These are phyloP conservation scores for Tolypocladium pustulatum DNA, from an alignment of 2,329 filamentous ascomycete species.

Conservation along the genomic window DNA sequence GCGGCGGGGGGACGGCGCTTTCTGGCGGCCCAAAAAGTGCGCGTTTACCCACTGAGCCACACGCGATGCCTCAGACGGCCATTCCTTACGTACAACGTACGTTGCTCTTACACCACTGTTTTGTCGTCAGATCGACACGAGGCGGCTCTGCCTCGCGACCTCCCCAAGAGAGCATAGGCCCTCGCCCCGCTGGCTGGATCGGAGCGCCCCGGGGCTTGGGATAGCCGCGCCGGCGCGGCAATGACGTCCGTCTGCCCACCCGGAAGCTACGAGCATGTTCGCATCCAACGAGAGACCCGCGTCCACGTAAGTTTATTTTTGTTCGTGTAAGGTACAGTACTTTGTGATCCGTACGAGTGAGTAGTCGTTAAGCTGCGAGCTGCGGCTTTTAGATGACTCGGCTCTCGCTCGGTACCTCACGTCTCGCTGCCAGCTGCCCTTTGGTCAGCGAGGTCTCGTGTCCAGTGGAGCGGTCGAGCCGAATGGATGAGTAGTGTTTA, in stretches of 20 bases:
- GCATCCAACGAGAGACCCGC: not conserved
- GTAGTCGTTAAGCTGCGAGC: no score
- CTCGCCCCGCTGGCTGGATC: not conserved
- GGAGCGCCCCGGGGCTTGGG: not conserved
- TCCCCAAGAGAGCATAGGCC: not conserved
- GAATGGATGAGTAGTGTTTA: no score
- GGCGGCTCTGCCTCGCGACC: not conserved
- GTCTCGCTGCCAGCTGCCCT: no score
- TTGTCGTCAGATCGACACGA: not conserved
- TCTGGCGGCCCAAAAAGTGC: conserved; percentile 3
- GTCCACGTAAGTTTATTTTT: no score
- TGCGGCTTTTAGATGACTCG: no score
- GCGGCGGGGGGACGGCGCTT: not conserved
- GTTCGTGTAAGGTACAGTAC: no score
- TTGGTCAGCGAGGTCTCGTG: no score
- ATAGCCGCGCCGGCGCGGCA: not conserved
- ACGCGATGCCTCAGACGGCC: not conserved
- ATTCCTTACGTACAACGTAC: conserved; percentile 3
- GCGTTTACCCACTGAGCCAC: not conserved
- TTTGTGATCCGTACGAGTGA: no score
- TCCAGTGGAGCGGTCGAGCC: no score
- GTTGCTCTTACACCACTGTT: not conserved
- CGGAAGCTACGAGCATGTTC: not conserved
- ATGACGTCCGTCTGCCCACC: not conserved
- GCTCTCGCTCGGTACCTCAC: no score